Conservation (phyloP, 2,329 filamentous ascomycete genomes). For the Neofusicoccum parvum region DNA sequence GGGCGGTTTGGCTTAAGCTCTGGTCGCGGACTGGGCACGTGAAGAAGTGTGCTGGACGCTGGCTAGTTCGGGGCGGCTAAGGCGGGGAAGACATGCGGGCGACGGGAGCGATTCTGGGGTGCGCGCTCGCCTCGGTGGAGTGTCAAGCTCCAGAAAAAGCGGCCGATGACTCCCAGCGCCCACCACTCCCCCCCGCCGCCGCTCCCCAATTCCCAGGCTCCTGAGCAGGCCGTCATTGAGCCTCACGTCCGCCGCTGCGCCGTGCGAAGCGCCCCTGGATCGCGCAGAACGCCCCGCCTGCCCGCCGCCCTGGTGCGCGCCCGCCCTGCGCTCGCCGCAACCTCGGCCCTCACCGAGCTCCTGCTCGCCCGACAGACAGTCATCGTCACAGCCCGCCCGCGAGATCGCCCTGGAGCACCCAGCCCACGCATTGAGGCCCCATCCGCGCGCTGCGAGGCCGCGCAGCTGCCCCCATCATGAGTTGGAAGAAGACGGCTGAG, state of each 20-base stretch:
- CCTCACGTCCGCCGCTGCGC: neutral
- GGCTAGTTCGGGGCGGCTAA: neutral
- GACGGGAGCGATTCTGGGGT: conserved; percentile 20
- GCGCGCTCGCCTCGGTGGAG: conserved; percentile 16
- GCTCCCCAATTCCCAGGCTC: conserved; percentile 5
- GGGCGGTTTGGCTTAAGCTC: neutral
- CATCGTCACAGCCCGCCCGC: neutral
- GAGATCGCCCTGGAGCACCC: conserved; percentile 6
- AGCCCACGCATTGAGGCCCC: conserved; percentile 8
- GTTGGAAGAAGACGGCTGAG: conserved; percentile 87
- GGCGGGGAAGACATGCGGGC: conserved; percentile 16
- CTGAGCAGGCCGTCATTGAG: neutral
- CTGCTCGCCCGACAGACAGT: neutral
- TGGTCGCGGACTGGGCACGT: neutral
- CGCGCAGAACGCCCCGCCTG: neutral
- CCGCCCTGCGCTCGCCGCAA: conserved; percentile 8
- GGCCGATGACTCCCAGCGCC: conserved; percentile 16
- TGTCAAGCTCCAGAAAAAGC: conserved; percentile 16
- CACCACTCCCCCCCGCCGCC: neutral
- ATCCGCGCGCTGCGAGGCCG: conserved; percentile 29
- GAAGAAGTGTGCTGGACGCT: neutral
- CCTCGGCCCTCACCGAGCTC: conserved; percentile 17
- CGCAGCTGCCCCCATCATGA: conserved; percentile 62
- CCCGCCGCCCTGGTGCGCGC: neutral
- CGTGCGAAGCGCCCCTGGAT: neutral